Evolutionary conservation across 1,284 basidiomycete genomes (phyloP), one percentile per base, ranked within the genome.

Genomic region (Neolentinus lepideus): DNA sequence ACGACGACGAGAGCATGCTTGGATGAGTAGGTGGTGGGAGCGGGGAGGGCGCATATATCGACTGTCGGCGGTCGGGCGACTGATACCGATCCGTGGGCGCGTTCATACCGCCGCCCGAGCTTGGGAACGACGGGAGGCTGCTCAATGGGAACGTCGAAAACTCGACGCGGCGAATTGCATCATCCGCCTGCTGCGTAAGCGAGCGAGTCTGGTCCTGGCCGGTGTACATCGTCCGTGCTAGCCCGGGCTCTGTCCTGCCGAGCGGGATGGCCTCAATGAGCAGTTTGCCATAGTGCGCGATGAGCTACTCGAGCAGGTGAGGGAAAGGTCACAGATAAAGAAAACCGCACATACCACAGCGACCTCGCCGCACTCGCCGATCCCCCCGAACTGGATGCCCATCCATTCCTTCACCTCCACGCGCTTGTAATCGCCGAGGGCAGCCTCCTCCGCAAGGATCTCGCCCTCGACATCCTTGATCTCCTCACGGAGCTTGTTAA

Each of bases 291-390:
- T 85, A 78, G 61, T 94, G 88, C 26, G 86, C 92, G 35, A 86
- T 79, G 62, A 96, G 90, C 83, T 92, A 22, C 14, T 4, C 4
- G 19, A 21, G 21, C 33, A 29, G 12, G 22, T 38, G 27, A 36
- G 19, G 33, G 3, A 33, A 10, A 21, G 33, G 11, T 12, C 12
- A 66, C n/a, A 54, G n/a, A 6, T 8, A 48, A 19, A 36, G 33
- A 57, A 21, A 22, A 24, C 36, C 14, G 11, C 1, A 75, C 79
- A 56, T 58, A 84, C 86, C 27, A 75, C 75, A 58, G 92, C 85
- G 72, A 93, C 95, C 71, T 94, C 90, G 50, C 88, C 91, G 56
- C 85, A 85, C 71, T 97, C 94, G 57, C 88, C 72, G 46, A 97
- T 70, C 1, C 91, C 93, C 27, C 92, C 93, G 65, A 94, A 94